These are phyloP conservation scores for Coniosporium tulheliwenetii DNA, from an alignment of 2,329 filamentous ascomycete species.

Conservation along the genomic window DNA sequence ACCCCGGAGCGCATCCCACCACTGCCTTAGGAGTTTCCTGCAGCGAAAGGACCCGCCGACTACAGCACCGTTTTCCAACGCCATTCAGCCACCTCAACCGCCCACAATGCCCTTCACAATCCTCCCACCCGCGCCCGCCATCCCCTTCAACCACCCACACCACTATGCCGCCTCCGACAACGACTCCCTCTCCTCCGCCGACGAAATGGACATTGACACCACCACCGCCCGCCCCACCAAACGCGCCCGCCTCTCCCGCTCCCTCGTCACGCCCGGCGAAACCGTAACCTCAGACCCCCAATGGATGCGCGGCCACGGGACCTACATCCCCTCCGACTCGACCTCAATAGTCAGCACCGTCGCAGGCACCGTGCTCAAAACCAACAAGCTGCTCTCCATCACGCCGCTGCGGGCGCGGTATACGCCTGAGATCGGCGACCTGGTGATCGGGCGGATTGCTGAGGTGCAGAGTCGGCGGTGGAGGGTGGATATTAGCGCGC, in stretches of 20 bases:
- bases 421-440: constrained; percentile 87
- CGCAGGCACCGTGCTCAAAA: constrained; percentile 77
- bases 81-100: no score
- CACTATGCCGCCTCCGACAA: constrained; percentile 1
- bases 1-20: no score
- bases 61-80: no score
- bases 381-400: constrained; percentile 92
- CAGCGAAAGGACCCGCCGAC: no score
- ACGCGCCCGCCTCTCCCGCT: constrained; percentile 19
- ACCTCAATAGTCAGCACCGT: constrained; percentile 75
- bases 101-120: constrained; percentile 43
- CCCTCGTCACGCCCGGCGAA: constrained; percentile 77
- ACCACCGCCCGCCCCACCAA: constrained; percentile 22
- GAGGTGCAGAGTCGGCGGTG: constrained; percentile 81
- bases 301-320: constrained; percentile 97
- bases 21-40: no score
- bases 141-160: constrained; percentile 10
- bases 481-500: constrained; percentile 86
- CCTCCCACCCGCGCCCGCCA: constrained; percentile 31
- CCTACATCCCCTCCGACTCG: constrained; percentile 47
- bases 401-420: constrained; percentile 83
- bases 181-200: constrained; percentile 13
- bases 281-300: constrained; percentile 81
- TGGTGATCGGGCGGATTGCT: constrained; percentile 84
- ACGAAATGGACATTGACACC: constrained; percentile 29